Evolutionary conservation across 2,329 filamentous ascomycete genomes (phyloP).

Genomic region (Colletotrichum lentis): DNA sequence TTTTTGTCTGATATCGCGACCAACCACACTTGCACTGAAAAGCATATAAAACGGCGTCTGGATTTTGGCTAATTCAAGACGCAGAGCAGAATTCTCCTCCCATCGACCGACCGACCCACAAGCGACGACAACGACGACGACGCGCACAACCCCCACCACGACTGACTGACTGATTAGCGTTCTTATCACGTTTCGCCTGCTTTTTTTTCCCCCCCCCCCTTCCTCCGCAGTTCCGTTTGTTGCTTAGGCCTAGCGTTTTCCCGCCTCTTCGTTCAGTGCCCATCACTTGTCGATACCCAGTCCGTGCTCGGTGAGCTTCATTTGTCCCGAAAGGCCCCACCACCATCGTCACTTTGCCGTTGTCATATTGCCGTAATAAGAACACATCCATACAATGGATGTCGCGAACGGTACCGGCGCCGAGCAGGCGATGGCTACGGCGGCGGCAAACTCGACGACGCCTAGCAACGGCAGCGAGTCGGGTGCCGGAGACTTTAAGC

Average conservation of each 20-base stretch:
- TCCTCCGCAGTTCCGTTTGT: slow-evolving; percentile 5
- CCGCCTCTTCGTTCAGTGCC: not conserved
- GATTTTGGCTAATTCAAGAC: slow-evolving; percentile 35
- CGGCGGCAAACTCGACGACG: slow-evolving; percentile 43
- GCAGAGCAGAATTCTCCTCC: slow-evolving; percentile 17
- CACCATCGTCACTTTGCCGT: slow-evolving; percentile 7
- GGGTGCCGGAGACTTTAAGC: slow-evolving; percentile 74
- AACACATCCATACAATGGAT: slow-evolving; percentile 49
- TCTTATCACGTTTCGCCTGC: not conserved
- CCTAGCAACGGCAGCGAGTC: slow-evolving; percentile 54
- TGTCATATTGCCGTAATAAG: not conserved
- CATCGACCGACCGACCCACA: not conserved
- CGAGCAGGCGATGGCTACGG: slow-evolving; percentile 41
- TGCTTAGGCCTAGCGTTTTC: slow-evolving; percentile 1
- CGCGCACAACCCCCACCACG: slow-evolving; percentile 27
- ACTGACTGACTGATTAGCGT: slow-evolving; percentile 3
- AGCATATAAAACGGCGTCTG: not conserved
- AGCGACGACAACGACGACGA: slow-evolving; percentile 35
- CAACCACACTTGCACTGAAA: not conserved
- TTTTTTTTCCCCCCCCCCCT: not conserved
- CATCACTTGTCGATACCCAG: slow-evolving; percentile 4
- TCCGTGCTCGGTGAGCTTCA: slow-evolving; percentile 2
- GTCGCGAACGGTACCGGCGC: slow-evolving; percentile 49
- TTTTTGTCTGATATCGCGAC: slow-evolving; percentile 52
- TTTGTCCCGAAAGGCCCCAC: slow-evolving; percentile 20